phyloP scores from a whole-genome alignment of 306 rosid genomes.

The Malus domestica region ASM211411v1 NC_041802.1:10429501-10430000 shows the following conservation, averaged over 20 bases:
- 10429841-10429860: conserved; percentile 98
- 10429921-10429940: background rate
- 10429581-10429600: conserved; percentile 3
- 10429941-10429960: conserved; percentile 5
- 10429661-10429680: conserved; percentile 84
- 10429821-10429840: conserved; percentile 90
- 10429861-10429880: conserved; percentile 32
- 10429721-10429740: background rate
- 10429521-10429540: conserved; percentile 94
- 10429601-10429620: conserved; percentile 17
- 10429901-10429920: conserved; percentile 11
- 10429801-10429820: conserved; percentile 88
- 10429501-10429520: conserved; percentile 91
- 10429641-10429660: conserved; percentile 78
- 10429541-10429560: conserved; percentile 54
- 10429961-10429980: conserved; percentile 4
- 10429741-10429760: background rate
- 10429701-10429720: conserved; percentile 9
- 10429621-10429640: conserved; percentile 79
- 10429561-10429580: conserved; percentile 18
- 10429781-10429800: conserved; percentile 66
- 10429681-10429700: conserved; percentile 52
- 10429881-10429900: conserved; percentile 11
- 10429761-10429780: background rate
- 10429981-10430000: conserved; percentile 12